Percentiles rank a stretch among this genome's conserved stretches.
These are phyloP conservation scores for Rosa hybrid DNA, from an alignment of 331 rosid genomes.

Conservation along the genomic window DNA sequence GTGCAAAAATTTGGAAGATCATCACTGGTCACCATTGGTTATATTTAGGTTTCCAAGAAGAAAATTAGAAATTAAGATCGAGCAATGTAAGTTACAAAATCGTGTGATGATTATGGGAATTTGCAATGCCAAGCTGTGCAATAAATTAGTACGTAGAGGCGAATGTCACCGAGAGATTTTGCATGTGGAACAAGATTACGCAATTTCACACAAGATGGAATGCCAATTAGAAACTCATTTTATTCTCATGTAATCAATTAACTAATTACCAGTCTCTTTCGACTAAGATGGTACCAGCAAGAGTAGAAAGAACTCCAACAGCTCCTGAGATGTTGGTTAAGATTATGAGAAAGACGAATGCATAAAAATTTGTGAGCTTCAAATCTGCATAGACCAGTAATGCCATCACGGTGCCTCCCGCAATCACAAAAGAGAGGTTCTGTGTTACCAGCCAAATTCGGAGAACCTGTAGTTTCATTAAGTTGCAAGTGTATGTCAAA, in stretches of 20 bases:
- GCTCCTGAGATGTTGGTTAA: conserved; percentile 76
- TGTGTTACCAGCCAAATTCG: conserved; percentile 72
- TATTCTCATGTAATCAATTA: too few relatives aligned
- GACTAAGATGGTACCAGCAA: conserved; percentile 79
- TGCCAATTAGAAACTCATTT: not conserved
- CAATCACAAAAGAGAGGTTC: conserved; percentile 63
- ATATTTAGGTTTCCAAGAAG: too few relatives aligned
- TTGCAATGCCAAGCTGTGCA: too few relatives aligned
- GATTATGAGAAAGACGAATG: conserved; percentile 51
- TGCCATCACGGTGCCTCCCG: conserved; percentile 47
- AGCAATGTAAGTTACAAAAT: too few relatives aligned
- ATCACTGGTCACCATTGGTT: too few relatives aligned
- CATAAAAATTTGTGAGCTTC: conserved; percentile 51
- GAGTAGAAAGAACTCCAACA: conserved; percentile 73
- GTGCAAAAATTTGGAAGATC: too few relatives aligned
- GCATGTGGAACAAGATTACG: too few relatives aligned
- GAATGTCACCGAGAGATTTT: too few relatives aligned
- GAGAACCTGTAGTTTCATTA: conserved; percentile 54
- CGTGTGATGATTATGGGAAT: too few relatives aligned
- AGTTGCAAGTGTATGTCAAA: too few relatives aligned
- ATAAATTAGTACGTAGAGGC: too few relatives aligned
- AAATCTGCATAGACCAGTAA: conserved; percentile 54
- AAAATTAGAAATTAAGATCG: too few relatives aligned
- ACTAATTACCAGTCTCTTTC: conserved; percentile 88
- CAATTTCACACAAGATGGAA: not conserved